Evolutionary conservation across 768 basidiomycete species (phyloP).

Genomic region (Mycena rosella): DNA sequence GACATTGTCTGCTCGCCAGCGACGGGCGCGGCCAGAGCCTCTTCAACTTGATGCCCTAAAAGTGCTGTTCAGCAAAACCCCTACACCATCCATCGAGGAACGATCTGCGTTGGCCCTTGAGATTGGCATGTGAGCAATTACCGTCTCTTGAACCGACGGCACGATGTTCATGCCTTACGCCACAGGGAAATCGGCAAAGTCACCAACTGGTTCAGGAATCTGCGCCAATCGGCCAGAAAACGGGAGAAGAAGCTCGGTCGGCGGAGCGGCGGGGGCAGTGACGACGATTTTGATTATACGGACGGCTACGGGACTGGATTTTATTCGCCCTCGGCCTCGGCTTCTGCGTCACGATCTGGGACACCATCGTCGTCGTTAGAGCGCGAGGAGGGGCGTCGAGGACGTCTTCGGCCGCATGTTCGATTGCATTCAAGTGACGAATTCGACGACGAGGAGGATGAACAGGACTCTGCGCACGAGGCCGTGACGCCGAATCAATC

Average conservation of each 20-base stretch:
- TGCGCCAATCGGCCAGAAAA: conserved; percentile 83
- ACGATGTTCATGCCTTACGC: conserved; percentile 1
- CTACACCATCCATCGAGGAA: conserved; percentile 85
- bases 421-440: conserved; percentile 31
- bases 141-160: background rate
- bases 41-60: conserved; percentile 84
- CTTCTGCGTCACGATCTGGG: conserved; percentile 29
- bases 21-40: conserved; percentile 86
- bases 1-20: conserved; percentile 62
- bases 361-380: conserved; percentile 27
- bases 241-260: conserved; percentile 62
- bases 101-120: conserved; percentile 79
- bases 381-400: conserved; percentile 16
- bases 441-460: conserved; percentile 26
- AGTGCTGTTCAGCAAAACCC: conserved; percentile 73
- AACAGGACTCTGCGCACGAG: conserved; percentile 31
- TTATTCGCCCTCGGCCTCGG: conserved; percentile 28
- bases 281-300: conserved; percentile 56
- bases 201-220: conserved; percentile 90
- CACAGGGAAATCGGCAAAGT: conserved; percentile 80
- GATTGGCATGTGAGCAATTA: conserved; percentile 67
- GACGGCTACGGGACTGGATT: conserved; percentile 31
- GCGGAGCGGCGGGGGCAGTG: conserved; percentile 58
- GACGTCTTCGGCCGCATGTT: conserved; percentile 9
- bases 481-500: conserved; percentile 35